Evolutionary conservation across 192 early-diverging fungal genomes (phyloP).

Genomic region (Spizellomyces punctatus): DNA sequence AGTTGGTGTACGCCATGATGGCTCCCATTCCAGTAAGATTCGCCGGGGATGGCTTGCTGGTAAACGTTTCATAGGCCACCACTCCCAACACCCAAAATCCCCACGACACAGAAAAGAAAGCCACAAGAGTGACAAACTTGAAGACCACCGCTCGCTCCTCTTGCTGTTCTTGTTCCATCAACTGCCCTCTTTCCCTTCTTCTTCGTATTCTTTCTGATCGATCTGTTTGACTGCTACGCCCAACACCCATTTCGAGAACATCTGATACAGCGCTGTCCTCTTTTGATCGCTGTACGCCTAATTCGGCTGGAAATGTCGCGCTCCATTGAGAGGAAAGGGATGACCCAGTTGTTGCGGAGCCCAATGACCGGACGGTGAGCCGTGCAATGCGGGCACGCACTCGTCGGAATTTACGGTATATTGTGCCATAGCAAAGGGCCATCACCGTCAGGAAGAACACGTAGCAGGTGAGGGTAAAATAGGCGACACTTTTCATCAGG

Average conservation of each 20-base stretch:
- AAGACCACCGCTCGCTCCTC: background rate
- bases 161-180: background rate
- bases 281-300: too few relatives aligned
- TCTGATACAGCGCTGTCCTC: too few relatives aligned
- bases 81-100: background rate
- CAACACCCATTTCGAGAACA: too few relatives aligned
- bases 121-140: slow-evolving; percentile 6
- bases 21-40: slow-evolving; percentile 5
- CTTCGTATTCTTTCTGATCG: too few relatives aligned
- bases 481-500: background rate
- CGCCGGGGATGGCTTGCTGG: background rate
- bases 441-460: background rate
- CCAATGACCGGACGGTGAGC: background rate
- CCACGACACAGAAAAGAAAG: background rate
- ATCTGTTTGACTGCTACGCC: too few relatives aligned
- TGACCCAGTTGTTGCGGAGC: too few relatives aligned
- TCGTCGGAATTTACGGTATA: slow-evolving; percentile 6
- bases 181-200: too few relatives aligned
- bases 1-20: slow-evolving; percentile 1
- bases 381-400: too few relatives aligned
- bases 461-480: background rate
- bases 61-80: background rate
- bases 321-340: too few relatives aligned
- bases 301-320: too few relatives aligned
- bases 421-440: background rate